A percentile compares a stretch with the other conserved stretches of the same genome.
These are phyloP conservation scores for Solanum chmielewskii DNA, from an alignment of 257 asterid genomes.

Conservation along the genomic window DNA sequence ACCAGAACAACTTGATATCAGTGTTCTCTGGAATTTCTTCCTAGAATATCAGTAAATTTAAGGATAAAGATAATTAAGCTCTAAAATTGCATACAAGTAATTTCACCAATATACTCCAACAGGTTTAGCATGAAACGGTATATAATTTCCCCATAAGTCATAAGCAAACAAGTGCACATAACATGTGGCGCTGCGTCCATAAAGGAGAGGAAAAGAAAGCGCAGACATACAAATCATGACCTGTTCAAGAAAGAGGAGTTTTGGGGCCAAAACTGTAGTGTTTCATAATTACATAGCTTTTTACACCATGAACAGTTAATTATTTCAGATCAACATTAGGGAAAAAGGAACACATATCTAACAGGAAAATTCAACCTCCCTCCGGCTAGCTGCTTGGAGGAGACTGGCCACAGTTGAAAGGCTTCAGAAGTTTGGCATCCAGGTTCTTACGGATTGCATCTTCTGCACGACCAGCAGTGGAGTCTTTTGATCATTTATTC, in stretches of 20 bases:
- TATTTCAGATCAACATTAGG: background rate
- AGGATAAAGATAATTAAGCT: background rate
- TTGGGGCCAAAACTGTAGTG: background rate
- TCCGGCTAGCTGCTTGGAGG: background rate
- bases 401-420: background rate
- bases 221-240: background rate
- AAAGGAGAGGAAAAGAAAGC: background rate
- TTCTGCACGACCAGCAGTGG: background rate
- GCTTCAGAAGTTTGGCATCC: background rate
- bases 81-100: background rate
- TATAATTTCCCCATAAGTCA: background rate
- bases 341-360: background rate
- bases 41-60: background rate
- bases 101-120: background rate
- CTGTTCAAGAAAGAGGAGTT: background rate
- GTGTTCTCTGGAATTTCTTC: background rate
- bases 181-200: background rate
- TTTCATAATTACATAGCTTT: background rate
- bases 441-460: background rate
- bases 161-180: background rate
- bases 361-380: background rate
- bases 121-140: background rate
- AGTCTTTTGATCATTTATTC: background rate
- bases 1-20: background rate
- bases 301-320: background rate